These are phyloP conservation scores for Chytridium lagenaria DNA, from an alignment of 371 early-diverging fungal genomes.

Conservation along the genomic window DNA sequence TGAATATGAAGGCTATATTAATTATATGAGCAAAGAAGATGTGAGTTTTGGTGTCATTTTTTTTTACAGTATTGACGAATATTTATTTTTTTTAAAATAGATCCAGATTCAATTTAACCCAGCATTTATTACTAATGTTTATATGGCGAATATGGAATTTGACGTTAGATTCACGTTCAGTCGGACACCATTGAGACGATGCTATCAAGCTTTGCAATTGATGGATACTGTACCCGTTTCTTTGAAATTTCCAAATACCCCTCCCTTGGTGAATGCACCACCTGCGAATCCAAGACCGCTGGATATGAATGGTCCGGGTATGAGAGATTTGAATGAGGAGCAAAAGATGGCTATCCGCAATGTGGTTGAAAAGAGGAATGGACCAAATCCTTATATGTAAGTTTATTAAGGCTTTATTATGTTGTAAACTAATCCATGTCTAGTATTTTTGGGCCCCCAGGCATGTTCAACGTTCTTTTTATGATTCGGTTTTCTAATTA, in stretches of 20 bases:
- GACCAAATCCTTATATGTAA: conserved; percentile 9
- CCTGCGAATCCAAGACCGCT: background rate
- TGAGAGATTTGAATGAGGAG: conserved; percentile 19
- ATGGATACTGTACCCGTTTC: background rate
- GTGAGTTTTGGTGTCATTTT: conserved; percentile 2
- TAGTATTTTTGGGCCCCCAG: conserved; percentile 6
- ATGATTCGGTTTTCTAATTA: background rate
- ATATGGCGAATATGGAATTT: conserved; percentile 23
- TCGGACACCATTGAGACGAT: conserved; percentile 28
- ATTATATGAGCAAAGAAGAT: conserved; percentile 15
- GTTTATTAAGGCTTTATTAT: no score
- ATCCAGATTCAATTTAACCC: conserved; percentile 23
- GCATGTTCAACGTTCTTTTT: background rate
- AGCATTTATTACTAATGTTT: conserved; percentile 16
- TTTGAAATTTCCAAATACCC: conserved; percentile 5
- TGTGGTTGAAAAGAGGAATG: conserved; percentile 19
- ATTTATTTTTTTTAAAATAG: no score
- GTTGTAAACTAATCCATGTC: no score
- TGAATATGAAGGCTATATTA: conserved; percentile 21
- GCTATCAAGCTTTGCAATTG: conserved; percentile 24
- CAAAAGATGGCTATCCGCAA: conserved; percentile 21
- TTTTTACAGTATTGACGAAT: no score
- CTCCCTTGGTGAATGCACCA: background rate
- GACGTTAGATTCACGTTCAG: conserved; percentile 32
- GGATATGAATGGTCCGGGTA: background rate